Conservation (phyloP, 1,284 basidiomycete genomes). For the Tylopilus sp. region DNA sequence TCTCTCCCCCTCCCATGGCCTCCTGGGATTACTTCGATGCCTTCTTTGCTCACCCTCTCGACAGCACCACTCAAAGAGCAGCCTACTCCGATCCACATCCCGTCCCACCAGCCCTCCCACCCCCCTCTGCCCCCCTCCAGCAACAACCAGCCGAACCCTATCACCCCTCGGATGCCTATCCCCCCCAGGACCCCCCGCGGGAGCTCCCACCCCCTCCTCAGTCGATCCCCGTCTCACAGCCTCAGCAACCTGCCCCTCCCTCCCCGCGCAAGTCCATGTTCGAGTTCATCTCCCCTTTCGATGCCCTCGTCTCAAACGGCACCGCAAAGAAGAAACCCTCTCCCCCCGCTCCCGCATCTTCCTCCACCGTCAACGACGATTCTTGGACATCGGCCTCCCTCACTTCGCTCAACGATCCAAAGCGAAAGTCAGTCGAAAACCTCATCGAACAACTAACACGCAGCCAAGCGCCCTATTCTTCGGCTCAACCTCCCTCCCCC, state of each 20-base stretch:
- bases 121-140: slow-evolving; percentile 45
- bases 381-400: slow-evolving; percentile 46
- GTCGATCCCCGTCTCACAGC: slow-evolving; percentile 24
- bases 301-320: slow-evolving; percentile 55
- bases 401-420: slow-evolving; percentile 48
- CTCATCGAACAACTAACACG: slow-evolving; percentile 67
- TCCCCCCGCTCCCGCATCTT: slow-evolving; percentile 33
- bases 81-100: slow-evolving; percentile 50
- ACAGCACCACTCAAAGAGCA: slow-evolving; percentile 50
- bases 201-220: slow-evolving; percentile 35
- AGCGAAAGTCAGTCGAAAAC: slow-evolving; percentile 76
- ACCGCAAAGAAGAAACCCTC: slow-evolving; percentile 61
- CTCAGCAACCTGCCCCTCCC: slow-evolving; percentile 52
- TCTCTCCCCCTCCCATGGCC: slow-evolving; percentile 22
- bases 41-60: slow-evolving; percentile 28
- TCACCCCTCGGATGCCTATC: slow-evolving; percentile 41
- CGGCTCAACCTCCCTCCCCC: slow-evolving; percentile 37
- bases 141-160: slow-evolving; percentile 30
- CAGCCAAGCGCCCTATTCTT: slow-evolving; percentile 40
- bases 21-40: slow-evolving; percentile 33
- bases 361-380: slow-evolving; percentile 52
- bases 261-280: slow-evolving; percentile 76
- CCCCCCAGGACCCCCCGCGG: slow-evolving; percentile 43
- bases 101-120: slow-evolving; percentile 17
- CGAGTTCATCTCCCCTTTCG: slow-evolving; percentile 78